A percentile compares a stretch with the other conserved stretches of the same genome.
phyloP scores from a whole-genome alignment of 352 stramenopile genomes.

The Thalassiosira mediterranea region DNA sequence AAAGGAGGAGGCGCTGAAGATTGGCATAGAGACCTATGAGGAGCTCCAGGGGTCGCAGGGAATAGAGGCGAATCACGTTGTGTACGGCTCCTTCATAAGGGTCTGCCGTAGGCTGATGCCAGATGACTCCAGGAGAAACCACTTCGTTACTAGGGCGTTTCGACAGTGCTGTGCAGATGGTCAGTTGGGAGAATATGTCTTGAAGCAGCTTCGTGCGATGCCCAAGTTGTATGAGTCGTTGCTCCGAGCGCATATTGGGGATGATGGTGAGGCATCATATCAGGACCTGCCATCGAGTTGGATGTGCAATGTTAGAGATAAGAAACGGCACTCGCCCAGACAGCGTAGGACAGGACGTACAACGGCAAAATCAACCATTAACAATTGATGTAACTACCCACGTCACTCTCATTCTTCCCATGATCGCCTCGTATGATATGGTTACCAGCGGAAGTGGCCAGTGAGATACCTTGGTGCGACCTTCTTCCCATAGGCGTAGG shows the following conservation, averaged over 20 bases:
- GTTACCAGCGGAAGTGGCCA: slow-evolving; percentile 54
- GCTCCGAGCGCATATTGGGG: slow-evolving; percentile 38
- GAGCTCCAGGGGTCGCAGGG: slow-evolving; percentile 49
- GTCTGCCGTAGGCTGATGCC: slow-evolving; percentile 59
- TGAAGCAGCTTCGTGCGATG: slow-evolving; percentile 52
- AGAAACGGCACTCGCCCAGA: too few species aligned
- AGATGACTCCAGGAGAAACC: slow-evolving; percentile 35
- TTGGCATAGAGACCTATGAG: slow-evolving; percentile 51
- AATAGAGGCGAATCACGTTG: slow-evolving; percentile 63
- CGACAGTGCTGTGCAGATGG: slow-evolving; percentile 57
- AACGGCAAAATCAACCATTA: too few species aligned
- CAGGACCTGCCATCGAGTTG: slow-evolving; percentile 17
- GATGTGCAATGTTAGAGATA: not conserved
- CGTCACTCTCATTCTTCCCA: too few species aligned
- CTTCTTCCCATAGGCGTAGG: slow-evolving; percentile 44
- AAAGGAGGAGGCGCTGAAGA: slow-evolving; percentile 51
- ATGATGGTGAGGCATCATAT: slow-evolving; percentile 27
- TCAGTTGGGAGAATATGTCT: slow-evolving; percentile 55
- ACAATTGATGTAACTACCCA: too few species aligned
- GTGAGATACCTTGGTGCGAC: slow-evolving; percentile 31
- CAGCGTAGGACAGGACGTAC: too few species aligned
- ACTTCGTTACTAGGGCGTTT: slow-evolving; percentile 55
- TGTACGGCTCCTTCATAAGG: slow-evolving; percentile 59
- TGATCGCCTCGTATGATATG: slow-evolving; percentile 1
- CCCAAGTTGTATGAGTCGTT: slow-evolving; percentile 38